A percentile compares a stretch with the other conserved stretches of the same genome.
Conservation (phyloP, 1,284 basidiomycete species). For the Singerocomus inundabilis region DNA sequence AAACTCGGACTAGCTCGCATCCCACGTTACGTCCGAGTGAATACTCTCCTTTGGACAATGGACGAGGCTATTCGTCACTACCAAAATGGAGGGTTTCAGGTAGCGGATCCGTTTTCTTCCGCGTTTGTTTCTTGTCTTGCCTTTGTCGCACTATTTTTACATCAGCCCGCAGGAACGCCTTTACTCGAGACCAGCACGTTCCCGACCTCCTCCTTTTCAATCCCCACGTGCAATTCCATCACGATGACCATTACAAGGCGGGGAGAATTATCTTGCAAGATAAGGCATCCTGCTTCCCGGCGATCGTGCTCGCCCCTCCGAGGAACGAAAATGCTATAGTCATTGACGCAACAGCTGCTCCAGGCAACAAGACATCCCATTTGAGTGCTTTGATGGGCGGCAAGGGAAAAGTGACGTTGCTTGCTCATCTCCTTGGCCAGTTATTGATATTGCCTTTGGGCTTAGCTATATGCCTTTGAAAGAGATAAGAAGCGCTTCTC, state of each 20-base stretch:
- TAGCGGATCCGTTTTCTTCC: conserved; percentile 51
- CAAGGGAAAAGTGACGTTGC: conserved; percentile 63
- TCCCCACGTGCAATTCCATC: conserved; percentile 58
- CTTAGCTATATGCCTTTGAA: conserved; percentile 84
- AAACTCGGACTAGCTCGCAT: conserved; percentile 52
- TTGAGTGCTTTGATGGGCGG: conserved; percentile 84
- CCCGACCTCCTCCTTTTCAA: conserved; percentile 79
- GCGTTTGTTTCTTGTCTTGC: conserved; percentile 38
- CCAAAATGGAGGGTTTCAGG: conserved; percentile 50
- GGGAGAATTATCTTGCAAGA: conserved; percentile 93
- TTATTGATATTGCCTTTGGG: conserved; percentile 8
- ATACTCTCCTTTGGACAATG: conserved; percentile 67
- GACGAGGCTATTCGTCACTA: conserved; percentile 59
- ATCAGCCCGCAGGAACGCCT: conserved; percentile 47
- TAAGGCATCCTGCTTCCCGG: conserved; percentile 97
- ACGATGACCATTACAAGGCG: conserved; percentile 61
- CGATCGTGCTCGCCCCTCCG: conserved; percentile 73
- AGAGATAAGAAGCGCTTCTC: conserved; percentile 75
- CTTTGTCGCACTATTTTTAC: conserved; percentile 1
- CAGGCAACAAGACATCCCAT: conserved; percentile 98
- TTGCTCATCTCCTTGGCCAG: background rate
- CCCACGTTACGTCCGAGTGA: conserved; percentile 85
- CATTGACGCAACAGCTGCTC: conserved; percentile 95
- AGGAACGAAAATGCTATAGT: conserved; percentile 51
- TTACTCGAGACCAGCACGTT: conserved; percentile 76